Conservation (phyloP, 2,329 filamentous ascomycete genomes). For the Cladosporium sp. region DNA sequence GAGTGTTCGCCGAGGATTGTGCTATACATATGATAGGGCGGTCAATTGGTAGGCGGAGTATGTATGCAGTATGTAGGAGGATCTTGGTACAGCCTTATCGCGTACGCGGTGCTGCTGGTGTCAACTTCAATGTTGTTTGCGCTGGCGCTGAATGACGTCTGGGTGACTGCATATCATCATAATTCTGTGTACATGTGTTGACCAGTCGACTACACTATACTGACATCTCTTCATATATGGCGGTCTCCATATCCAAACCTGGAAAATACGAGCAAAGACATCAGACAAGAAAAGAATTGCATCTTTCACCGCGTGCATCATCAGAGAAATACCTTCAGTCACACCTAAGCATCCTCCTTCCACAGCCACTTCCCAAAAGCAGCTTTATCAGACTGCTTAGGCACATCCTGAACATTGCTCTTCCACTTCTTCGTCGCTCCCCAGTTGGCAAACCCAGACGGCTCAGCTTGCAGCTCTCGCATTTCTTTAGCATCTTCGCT, state of each 20-base stretch:
- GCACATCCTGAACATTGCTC: constrained; percentile 16
- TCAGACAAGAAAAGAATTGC: no score
- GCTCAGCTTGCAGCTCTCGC: constrained; percentile 15
- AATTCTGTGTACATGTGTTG: no score
- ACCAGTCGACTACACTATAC: no score
- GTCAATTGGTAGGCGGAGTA: neutral
- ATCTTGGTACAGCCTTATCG: neutral
- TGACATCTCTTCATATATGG: no score
- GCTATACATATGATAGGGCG: neutral
- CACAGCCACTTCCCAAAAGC: constrained; percentile 6
- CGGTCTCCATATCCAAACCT: no score
- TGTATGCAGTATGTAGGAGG: neutral
- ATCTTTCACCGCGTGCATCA: neutral
- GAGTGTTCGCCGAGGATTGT: neutral
- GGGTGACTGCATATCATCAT: neutral
- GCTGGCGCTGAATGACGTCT: neutral
- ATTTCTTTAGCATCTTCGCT: constrained; percentile 18
- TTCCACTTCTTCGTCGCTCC: constrained; percentile 22
- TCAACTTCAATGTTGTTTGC: no score
- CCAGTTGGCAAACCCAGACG: constrained; percentile 20
- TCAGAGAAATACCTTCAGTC: neutral
- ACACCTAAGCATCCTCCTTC: constrained; percentile 1
- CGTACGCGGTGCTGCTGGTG: no score
- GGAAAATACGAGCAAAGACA: no score
- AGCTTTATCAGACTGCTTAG: neutral